Base-by-base conservation (phyloP, 164 flowering plant genomes). In the Berberis thunbergii region DNA sequence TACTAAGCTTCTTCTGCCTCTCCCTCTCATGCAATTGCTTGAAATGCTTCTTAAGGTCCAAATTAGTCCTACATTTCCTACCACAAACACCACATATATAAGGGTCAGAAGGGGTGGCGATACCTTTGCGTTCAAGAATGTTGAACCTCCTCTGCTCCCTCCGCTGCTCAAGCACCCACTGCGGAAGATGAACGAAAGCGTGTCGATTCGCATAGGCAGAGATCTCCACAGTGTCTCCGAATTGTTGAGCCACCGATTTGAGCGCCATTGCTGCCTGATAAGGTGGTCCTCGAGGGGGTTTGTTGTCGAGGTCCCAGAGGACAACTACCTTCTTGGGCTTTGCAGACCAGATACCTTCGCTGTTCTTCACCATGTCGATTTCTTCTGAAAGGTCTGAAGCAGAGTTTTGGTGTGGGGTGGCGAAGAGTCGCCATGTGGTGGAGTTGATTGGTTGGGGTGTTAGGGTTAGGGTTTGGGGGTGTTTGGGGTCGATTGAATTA, bases 141-240 rank as follows among this genome's bases (percentile, higher is more conserved):
- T 89, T 85, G 2, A 75, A 7, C 1, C 45, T 69, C 50, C 80
- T 81, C 53, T 89, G 72, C 55, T 85, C 84, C n/a, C 84, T 83
- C 43, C 97, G 85, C 41, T 87, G 77, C 11, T 90, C 78, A 44
- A 73, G 62, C 26, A 90, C 96, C 96, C 97, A 90, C 43, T 77
- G 74, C 2, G 97, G 98, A 12, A 93, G 71, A 64, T 88, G 98
- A 64, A 75, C 44, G 74, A 93, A 93, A 9, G 98, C 96, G 72
- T 90, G 97, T 59, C 94, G 97, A 55, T 93, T 90, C n/a, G 98
- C 97, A 71, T 84, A 90, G 39, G 98, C 98, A 6, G 91, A 84
- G 6, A 83, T 65, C 49, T 90, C 92, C 9, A 84, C 78, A 3
- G 84, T 68, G 2, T 84, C 83, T n/a, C 98, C 98, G 73, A 94